A percentile compares a stretch with the other conserved stretches of the same genome.
phyloP scores from a whole-genome alignment of 306 rosid species.

The Pueraria montana region DNA sequence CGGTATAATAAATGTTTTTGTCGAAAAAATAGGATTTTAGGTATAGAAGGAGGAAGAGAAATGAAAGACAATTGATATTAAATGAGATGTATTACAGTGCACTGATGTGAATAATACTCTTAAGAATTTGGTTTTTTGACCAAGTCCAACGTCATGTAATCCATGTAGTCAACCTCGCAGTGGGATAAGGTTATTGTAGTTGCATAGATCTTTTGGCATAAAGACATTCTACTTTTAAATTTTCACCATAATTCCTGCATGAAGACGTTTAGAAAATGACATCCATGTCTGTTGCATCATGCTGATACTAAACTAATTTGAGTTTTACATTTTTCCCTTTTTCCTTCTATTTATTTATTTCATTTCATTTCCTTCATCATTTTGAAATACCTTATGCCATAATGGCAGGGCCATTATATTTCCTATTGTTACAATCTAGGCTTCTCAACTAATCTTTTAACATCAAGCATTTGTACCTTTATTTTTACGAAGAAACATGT shows the following conservation, averaged over 20 bases:
- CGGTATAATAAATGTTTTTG: neutral
- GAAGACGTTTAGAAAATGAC: neutral
- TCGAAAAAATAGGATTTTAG: neutral
- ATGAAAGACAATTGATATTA: neutral
- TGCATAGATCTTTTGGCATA: neutral
- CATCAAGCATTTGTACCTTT: conserved; percentile 7
- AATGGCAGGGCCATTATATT: conserved; percentile 36
- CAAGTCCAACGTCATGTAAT: neutral
- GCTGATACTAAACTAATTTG: conserved; percentile 34
- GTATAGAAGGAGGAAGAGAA: neutral
- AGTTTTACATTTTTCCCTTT: neutral
- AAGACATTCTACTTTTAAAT: neutral
- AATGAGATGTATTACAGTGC: neutral
- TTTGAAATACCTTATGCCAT: conserved; percentile 24
- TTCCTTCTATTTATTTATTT: conserved; percentile 7
- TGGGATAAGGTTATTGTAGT: neutral
- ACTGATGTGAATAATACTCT: neutral
- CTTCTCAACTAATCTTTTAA: conserved; percentile 19
- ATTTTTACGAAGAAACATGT: conserved; percentile 16
- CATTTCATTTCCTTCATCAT: conserved; percentile 24
- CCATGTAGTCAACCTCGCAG: neutral
- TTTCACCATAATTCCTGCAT: conserved; percentile 5
- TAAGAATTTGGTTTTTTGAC: neutral
- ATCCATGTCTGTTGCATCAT: conserved; percentile 4
- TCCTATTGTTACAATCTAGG: conserved; percentile 15